These are phyloP conservation scores for Claviceps africana DNA, from an alignment of 2,329 filamentous ascomycete species.

Conservation along the genomic window DNA sequence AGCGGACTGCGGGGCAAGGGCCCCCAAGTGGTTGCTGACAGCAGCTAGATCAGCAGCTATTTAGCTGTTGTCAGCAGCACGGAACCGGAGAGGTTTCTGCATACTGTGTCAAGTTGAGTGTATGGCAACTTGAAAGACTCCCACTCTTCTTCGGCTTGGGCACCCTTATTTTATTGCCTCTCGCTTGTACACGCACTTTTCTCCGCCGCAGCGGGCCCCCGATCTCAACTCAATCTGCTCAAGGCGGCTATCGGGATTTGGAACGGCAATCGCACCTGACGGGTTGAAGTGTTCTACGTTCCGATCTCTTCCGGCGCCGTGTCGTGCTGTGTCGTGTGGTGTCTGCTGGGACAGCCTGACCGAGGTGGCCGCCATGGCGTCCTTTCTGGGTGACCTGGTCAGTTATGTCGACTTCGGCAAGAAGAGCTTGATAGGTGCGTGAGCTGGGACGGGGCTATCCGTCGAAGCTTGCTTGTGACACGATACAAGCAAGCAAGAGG, in stretches of 20 bases:
- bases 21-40: too few species aligned
- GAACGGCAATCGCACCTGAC: not conserved
- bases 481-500: too few species aligned
- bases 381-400: constrained; percentile 30
- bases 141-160: too few species aligned
- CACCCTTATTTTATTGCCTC: too few species aligned
- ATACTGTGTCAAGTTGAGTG: too few species aligned
- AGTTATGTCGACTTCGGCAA: constrained; percentile 57
- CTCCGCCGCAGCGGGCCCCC: too few species aligned
- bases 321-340: not conserved
- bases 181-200: too few species aligned
- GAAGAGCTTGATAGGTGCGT: constrained; percentile 51
- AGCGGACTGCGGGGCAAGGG: too few species aligned
- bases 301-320: not conserved
- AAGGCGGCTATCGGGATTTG: not conserved
- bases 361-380: constrained; percentile 22
- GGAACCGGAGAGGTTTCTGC: too few species aligned
- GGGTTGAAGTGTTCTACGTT: not conserved
- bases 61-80: too few species aligned
- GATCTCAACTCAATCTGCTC: not conserved
- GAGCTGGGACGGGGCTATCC: not conserved
- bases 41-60: too few species aligned
- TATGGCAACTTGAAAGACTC: too few species aligned
- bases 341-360: not conserved
- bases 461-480: not conserved